These are phyloP conservation scores for Fusarium anthophilum DNA, from an alignment of 2,329 filamentous ascomycete species.

Conservation along the genomic window DNA sequence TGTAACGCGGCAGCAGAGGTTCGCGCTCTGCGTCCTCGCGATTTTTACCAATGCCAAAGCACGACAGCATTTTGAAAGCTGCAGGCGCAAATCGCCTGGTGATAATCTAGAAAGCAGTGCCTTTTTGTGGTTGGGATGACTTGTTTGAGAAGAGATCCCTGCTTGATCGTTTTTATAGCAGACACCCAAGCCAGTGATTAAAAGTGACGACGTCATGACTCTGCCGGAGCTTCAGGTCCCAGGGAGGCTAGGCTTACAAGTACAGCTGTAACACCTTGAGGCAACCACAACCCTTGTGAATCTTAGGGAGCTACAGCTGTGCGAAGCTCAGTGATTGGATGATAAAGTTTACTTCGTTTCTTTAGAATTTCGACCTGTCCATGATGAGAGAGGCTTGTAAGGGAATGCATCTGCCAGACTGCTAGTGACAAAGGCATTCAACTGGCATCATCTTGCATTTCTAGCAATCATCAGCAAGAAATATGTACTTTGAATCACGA, in stretches of 20 bases:
- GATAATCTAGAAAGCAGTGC: neutral
- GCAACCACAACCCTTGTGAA: conserved; percentile 10
- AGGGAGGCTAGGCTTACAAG: neutral
- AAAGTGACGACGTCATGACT: conserved; percentile 37
- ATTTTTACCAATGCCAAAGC: conserved; percentile 66
- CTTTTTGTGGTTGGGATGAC: neutral
- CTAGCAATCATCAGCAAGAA: neutral
- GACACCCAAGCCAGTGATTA: neutral
- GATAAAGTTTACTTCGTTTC: neutral
- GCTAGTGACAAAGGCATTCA: neutral
- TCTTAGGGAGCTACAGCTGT: neutral
- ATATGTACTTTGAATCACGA: neutral
- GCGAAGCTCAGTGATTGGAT: conserved; percentile 9
- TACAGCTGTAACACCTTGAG: neutral
- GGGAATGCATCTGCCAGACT: neutral
- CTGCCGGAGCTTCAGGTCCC: conserved; percentile 31
- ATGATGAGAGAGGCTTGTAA: conserved; percentile 26
- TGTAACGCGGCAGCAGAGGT: conserved; percentile 84
- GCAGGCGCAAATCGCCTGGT: neutral
- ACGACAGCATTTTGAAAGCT: conserved; percentile 63
- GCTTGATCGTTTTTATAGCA: neutral
- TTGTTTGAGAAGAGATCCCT: conserved; percentile 1
- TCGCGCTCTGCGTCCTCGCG: conserved; percentile 70
- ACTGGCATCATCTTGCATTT: conserved; percentile 9
- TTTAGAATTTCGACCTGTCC: neutral